A percentile compares a stretch with the other conserved stretches of the same genome.
phyloP scores from a whole-genome alignment of 148 eudicot species.

The Fagopyrum homotropicum region DNA sequence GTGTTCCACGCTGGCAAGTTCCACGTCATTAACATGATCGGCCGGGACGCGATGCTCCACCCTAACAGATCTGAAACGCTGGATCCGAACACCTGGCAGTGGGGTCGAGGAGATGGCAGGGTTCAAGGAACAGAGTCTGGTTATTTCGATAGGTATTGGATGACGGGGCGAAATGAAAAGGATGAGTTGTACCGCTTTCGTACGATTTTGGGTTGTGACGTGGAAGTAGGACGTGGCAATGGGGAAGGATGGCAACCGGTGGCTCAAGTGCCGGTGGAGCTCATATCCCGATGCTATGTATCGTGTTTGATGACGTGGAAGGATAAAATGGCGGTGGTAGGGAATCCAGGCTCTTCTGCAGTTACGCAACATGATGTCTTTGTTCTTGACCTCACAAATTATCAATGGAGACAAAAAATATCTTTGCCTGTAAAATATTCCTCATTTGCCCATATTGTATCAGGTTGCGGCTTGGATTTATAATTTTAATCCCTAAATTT shows the following conservation, averaged over 20 bases:
- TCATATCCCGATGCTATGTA: neutral
- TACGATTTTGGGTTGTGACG: neutral
- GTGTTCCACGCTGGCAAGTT: no score
- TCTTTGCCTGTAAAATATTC: neutral
- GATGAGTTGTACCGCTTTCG: neutral
- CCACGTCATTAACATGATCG: no score
- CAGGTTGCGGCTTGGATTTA: neutral
- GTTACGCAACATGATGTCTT: neutral
- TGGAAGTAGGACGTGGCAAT: neutral
- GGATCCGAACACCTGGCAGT: no score
- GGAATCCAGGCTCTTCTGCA: neutral
- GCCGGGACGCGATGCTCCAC: no score
- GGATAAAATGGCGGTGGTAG: neutral
- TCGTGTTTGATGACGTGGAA: slow-evolving; percentile 7
- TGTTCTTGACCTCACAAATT: neutral
- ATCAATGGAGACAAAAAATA: neutral
- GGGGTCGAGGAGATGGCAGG: no score
- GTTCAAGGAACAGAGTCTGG: no score
- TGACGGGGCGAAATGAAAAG: no score
- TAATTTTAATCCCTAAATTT: neutral
- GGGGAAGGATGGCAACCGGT: neutral
- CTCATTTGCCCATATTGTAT: neutral
- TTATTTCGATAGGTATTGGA: no score
- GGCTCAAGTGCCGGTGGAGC: neutral
- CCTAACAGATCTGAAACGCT: no score